These are phyloP conservation scores for Cladosporium oxysporum DNA, from an alignment of 2,329 filamentous ascomycete species.

Conservation along the genomic window DNA sequence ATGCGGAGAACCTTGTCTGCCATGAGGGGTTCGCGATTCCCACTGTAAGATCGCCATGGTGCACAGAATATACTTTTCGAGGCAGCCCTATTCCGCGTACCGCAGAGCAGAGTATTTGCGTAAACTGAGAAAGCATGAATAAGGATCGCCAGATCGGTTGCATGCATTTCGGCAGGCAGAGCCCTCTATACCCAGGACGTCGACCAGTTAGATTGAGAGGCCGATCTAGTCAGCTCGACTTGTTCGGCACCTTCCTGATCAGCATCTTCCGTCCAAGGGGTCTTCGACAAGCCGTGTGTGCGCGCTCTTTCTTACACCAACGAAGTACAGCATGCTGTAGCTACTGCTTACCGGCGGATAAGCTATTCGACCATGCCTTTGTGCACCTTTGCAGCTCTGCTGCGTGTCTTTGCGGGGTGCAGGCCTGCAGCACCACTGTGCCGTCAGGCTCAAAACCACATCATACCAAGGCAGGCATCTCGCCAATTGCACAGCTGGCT, in stretches of 20 bases:
- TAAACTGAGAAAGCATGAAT: background rate
- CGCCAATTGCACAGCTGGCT: background rate
- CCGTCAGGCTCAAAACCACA: background rate
- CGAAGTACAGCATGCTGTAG: constrained; percentile 16
- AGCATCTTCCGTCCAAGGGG: background rate
- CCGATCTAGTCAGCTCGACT: background rate
- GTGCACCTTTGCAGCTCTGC: background rate
- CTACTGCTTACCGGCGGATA: constrained; percentile 10
- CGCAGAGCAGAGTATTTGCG: constrained; percentile 3
- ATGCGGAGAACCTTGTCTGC: constrained; percentile 19
- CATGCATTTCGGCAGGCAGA: constrained; percentile 8
- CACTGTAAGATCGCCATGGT: constrained; percentile 11
- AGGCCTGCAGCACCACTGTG: constrained; percentile 1
- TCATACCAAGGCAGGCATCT: background rate
- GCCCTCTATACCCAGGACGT: background rate
- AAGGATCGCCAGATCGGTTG: constrained; percentile 17
- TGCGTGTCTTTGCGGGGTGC: constrained; percentile 18
- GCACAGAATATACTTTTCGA: background rate
- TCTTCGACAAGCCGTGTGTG: background rate
- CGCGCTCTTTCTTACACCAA: constrained; percentile 1
- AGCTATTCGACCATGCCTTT: constrained; percentile 3
- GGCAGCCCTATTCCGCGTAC: background rate
- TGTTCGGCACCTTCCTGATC: constrained; percentile 5
- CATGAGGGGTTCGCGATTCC: constrained; percentile 19
- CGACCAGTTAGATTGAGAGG: background rate